Base-by-base conservation (phyloP, 2,329 filamentous ascomycete species). In the Alternaria dauci region DNA sequence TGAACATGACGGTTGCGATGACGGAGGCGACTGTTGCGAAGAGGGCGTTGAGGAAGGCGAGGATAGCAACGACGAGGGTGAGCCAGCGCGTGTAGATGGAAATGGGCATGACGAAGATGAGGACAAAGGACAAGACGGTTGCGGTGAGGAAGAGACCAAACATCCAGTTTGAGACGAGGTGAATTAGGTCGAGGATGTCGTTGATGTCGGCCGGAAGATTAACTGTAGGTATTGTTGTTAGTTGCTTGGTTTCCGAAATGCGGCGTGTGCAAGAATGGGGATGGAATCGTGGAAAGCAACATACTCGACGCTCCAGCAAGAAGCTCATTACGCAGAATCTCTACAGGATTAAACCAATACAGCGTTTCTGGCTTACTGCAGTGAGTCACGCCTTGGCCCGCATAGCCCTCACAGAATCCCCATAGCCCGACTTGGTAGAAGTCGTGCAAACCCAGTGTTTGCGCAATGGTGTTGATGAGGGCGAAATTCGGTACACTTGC, bases 381-480 rank as follows among this genome's bases (percentile, higher is more conserved):
- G 64, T 82, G 81, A 0, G 92, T 94, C 63, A 95, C 88, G 38
- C 91, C 91, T 79, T 89, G 83, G 69, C 86, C 84, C 57, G 87
- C 82, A 78, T 94, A 96, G 20, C 94, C 94, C 77, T 96, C 92
- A 79, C 94, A 98, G 78, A 91, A 97, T 61, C 89, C 90, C 94
- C 94, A 98, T 41, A 97, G 81, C 6, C 94, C 94, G 28, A 96
- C 91, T 71, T 93, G 91, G 79, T 97, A 97, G 80, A 96, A 97
- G 79, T 97, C 94, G 76, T 96, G 93, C 50, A 97, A 84, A 30
- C 94, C 94, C 55, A 97, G 83, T 23, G 90, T 92, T 52, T 92
- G 89, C 4, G 93, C 93, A 67, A 97, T 93, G 46, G 89, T 93
- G 82, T 96, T 96, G 79, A 96, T 90, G 46, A 97, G 84, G 25